A percentile compares a stretch with the other conserved stretches of the same genome.
phyloP scores from a whole-genome alignment of 148 eudicot genomes.

The Rhododendron molle region DNA sequence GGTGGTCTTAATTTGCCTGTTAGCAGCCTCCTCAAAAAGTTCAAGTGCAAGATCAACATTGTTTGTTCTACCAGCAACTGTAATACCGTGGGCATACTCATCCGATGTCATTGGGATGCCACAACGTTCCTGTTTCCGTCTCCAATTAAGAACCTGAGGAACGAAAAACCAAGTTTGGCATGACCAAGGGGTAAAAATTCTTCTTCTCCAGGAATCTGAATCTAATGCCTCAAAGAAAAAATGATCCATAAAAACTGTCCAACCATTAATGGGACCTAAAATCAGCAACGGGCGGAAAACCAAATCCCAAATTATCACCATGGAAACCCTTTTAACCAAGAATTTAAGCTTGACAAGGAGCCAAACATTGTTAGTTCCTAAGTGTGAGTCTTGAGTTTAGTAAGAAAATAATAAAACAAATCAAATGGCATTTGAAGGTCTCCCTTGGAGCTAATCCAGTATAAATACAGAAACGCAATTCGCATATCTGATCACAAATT shows the following conservation, averaged over 20 bases:
- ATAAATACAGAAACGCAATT: not conserved
- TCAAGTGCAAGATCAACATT: slow-evolving; percentile 59
- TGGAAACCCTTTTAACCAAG: not conserved
- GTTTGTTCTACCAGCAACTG: slow-evolving; percentile 53
- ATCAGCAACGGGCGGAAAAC: not conserved
- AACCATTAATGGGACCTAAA: not conserved
- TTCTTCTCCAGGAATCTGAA: not conserved
- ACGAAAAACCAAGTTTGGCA: not conserved
- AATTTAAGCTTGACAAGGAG: not conserved
- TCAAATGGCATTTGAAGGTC: not conserved
- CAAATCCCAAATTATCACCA: not conserved
- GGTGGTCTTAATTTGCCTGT: slow-evolving; percentile 31
- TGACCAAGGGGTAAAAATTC: not conserved
- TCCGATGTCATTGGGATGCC: slow-evolving; percentile 48
- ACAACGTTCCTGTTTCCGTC: slow-evolving; percentile 40
- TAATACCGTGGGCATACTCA: slow-evolving; percentile 72
- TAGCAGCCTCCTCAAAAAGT: slow-evolving; percentile 58
- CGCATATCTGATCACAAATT: not conserved
- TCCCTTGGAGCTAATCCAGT: not conserved
- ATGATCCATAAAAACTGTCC: not conserved
- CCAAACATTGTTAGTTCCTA: not conserved
- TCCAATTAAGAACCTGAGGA: slow-evolving; percentile 68
- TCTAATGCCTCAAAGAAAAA: not conserved
- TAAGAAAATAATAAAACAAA: not conserved
- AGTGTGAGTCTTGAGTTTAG: not conserved